These are phyloP conservation scores for Hortaea werneckii DNA, from an alignment of 2,329 filamentous ascomycete species.

Conservation along the genomic window DNA sequence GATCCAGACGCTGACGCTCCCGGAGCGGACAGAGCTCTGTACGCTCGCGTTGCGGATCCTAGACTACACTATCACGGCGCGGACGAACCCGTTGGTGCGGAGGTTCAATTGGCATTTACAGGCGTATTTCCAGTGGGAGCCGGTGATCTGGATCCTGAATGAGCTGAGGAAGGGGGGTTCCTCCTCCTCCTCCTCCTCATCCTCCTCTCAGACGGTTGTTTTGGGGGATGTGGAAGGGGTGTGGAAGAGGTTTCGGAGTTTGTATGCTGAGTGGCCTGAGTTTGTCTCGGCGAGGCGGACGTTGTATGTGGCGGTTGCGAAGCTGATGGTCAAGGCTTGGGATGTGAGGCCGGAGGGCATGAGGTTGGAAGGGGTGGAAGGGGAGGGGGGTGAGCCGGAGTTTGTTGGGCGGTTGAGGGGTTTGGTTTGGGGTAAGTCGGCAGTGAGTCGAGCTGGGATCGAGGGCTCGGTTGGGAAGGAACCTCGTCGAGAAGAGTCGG, in stretches of 20 bases:
- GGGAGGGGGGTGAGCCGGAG: not conserved
- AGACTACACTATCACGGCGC: conserved; percentile 31
- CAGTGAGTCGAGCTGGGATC: conserved; percentile 26
- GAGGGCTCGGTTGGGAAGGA: not conserved
- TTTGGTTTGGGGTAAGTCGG: conserved; percentile 33
- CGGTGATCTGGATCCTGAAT: conserved; percentile 28
- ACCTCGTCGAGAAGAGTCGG: conserved; percentile 37
- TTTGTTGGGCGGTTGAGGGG: conserved; percentile 2
- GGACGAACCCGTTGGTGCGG: conserved; percentile 29
- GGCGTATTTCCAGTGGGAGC: conserved; percentile 39
- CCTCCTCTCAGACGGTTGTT: not conserved
- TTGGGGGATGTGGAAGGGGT: conserved; percentile 5
- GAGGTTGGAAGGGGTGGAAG: not conserved
- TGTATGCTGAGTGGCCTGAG: conserved; percentile 34
- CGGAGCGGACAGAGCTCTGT: conserved; percentile 24
- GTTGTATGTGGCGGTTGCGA: conserved; percentile 34
- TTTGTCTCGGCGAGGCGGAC: conserved; percentile 29
- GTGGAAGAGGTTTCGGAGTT: conserved; percentile 37
- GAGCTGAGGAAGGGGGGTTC: conserved; percentile 18
- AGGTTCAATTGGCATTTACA: conserved; percentile 45
- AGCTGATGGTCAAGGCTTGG: conserved; percentile 37
- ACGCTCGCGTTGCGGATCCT: conserved; percentile 31
- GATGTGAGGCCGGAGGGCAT: conserved; percentile 15
- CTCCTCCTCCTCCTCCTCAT: not conserved
- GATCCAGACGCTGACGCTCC: not conserved